Percentiles rank a stretch among this genome's conserved stretches.
phyloP scores from a whole-genome alignment of 176 grass and related monocot species.

The Cymbopogon citratus region DNA sequence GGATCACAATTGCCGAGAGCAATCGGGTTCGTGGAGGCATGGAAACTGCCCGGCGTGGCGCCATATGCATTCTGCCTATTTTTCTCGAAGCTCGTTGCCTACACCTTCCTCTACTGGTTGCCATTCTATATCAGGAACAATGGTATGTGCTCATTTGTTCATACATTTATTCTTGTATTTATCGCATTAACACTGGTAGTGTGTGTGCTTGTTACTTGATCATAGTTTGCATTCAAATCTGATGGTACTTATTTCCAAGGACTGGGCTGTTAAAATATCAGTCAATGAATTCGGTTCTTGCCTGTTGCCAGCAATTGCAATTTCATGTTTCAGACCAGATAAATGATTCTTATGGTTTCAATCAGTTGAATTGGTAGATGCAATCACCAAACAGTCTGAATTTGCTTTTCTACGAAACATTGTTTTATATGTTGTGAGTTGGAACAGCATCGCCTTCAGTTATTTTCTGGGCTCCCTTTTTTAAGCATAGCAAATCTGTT shows the following conservation, averaged over 20 bases:
- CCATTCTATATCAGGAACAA: conserved; percentile 92
- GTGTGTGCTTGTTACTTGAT: neutral
- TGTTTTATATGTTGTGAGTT: neutral
- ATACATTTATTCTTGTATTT: neutral
- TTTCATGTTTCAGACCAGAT: neutral
- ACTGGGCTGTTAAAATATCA: neutral
- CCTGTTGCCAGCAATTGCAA: neutral
- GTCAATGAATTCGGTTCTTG: neutral
- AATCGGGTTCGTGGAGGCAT: conserved; percentile 91
- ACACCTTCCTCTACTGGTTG: conserved; percentile 94
- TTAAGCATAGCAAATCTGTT: neutral
- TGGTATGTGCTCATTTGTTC: conserved; percentile 32
- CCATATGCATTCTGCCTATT: conserved; percentile 89
- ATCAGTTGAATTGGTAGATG: neutral
- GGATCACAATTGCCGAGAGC: conserved; percentile 37
- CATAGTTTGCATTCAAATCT: neutral
- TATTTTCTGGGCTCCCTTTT: neutral
- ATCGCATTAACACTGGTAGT: neutral
- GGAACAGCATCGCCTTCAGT: neutral
- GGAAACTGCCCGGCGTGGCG: conserved; percentile 71
- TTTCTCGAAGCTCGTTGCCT: conserved; percentile 96
- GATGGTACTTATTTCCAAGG: neutral
- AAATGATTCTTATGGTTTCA: neutral
- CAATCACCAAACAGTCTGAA: neutral
- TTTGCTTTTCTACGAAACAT: neutral